A percentile compares a stretch with the other conserved stretches of the same genome.
Evolutionary conservation across 2,329 filamentous ascomycete genomes (phyloP).

Genomic region (Monilinia fructicola): DNA sequence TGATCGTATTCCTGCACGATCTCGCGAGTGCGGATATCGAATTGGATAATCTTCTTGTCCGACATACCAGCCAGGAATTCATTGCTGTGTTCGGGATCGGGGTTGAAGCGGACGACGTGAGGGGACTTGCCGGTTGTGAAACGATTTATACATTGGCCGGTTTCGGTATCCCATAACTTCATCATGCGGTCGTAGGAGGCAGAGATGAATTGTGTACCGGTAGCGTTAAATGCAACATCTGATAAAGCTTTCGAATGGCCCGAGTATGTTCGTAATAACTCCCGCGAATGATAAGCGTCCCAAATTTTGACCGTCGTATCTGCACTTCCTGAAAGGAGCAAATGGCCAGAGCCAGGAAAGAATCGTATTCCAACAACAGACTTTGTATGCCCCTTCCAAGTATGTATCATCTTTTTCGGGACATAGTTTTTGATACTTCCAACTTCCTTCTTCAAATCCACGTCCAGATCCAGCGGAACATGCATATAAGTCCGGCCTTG

Average conservation of each 20-base stretch:
- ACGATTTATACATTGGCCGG: conserved; percentile 79
- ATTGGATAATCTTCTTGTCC: conserved; percentile 98
- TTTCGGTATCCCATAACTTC: conserved; percentile 98
- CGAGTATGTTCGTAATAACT: conserved; percentile 85
- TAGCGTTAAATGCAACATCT: conserved; percentile 81
- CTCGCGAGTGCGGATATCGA: conserved; percentile 77
- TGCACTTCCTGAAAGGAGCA: conserved; percentile 85
- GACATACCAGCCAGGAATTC: conserved; percentile 97
- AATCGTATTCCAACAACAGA: conserved; percentile 87
- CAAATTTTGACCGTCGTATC: conserved; percentile 91
- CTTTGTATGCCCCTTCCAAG: conserved; percentile 82
- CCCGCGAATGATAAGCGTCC: conserved; percentile 87
- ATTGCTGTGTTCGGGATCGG: conserved; percentile 69
- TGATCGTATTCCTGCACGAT: conserved; percentile 98
- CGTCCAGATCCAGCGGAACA: conserved; percentile 83
- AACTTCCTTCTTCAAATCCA: conserved; percentile 78
- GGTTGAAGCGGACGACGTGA: conserved; percentile 93
- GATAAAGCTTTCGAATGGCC: conserved; percentile 90
- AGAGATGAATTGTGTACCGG: conserved; percentile 83
- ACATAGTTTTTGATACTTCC: conserved; percentile 86
- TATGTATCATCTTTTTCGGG: conserved; percentile 89
- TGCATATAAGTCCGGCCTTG: conserved; percentile 98
- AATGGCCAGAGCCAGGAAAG: conserved; percentile 83
- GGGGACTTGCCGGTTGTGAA: conserved; percentile 95
- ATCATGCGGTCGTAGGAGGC: conserved; percentile 93